phyloP scores from a whole-genome alignment of 192 early-diverging fungal species.

The Backusella westeae region DNA sequence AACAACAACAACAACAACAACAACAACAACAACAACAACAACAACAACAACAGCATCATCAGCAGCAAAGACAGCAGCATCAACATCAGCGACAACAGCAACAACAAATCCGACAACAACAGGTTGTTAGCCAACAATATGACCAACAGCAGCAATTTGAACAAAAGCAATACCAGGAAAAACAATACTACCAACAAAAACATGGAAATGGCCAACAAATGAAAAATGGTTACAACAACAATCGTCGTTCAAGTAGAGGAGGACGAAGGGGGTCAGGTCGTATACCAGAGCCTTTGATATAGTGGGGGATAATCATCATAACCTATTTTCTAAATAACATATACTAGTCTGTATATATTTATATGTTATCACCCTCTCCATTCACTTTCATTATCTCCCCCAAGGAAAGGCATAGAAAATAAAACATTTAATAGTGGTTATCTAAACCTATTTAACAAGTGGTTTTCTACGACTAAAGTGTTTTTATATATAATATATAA shows the following conservation, averaged over 20 bases:
- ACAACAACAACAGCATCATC: slow-evolving; percentile 21
- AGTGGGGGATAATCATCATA: neutral
- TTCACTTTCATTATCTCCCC: too few relatives aligned
- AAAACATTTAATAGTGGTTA: too few relatives aligned
- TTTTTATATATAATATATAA: too few relatives aligned
- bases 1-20: slow-evolving; percentile 10
- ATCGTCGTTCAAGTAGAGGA: neutral
- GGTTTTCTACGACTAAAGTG: too few relatives aligned
- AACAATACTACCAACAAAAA: neutral
- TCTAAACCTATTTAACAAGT: too few relatives aligned
- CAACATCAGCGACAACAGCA: slow-evolving; percentile 26
- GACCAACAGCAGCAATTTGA: slow-evolving; percentile 26
- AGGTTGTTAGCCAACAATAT: slow-evolving; percentile 28
- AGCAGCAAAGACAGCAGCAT: slow-evolving; percentile 26
- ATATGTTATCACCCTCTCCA: neutral
- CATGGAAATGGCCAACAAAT: neutral
- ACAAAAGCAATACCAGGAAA: slow-evolving; percentile 13
- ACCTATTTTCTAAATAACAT: neutral
- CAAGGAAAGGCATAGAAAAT: too few relatives aligned
- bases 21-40: slow-evolving; percentile 22
- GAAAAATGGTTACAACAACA: neutral
- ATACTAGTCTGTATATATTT: neutral
- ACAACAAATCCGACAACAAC: neutral
- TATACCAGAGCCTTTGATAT: neutral
- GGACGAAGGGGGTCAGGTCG: neutral